A percentile compares a stretch with the other conserved stretches of the same genome.
These are phyloP conservation scores for Cutaneotrichosporon sp. DNA, from an alignment of 1,284 basidiomycete genomes.

Conservation along the genomic window DNA sequence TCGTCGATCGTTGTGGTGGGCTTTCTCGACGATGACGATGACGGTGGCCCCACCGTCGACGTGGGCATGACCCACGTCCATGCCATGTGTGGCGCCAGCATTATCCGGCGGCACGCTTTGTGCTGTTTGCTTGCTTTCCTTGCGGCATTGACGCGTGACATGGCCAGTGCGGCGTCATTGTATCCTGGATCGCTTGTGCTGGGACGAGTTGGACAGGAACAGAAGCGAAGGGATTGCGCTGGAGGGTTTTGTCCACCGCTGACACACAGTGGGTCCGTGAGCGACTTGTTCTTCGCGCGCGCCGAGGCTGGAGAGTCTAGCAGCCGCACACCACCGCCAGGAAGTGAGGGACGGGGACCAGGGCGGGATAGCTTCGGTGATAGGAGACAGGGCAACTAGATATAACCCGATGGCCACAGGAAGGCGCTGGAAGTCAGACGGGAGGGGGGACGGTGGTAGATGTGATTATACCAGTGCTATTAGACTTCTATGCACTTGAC, in stretches of 20 bases:
- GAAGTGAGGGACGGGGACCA: not conserved
- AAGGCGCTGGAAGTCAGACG: not conserved
- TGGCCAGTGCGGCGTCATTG: too few relatives aligned
- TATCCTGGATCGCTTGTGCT: not conserved
- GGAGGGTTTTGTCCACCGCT: not conserved
- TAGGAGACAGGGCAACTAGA: not conserved
- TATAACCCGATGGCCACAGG: not conserved
- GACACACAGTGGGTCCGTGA: constrained; percentile 30
- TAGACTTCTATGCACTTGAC: not conserved
- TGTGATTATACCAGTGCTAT: not conserved
- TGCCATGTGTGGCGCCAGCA: too few relatives aligned
- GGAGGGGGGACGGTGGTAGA: not conserved
- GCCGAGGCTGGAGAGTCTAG: constrained; percentile 17
- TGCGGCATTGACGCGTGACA: too few relatives aligned
- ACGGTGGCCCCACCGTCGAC: not conserved
- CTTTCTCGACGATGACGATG: not conserved
- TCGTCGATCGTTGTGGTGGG: too few relatives aligned
- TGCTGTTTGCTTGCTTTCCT: too few relatives aligned
- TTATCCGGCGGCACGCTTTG: too few relatives aligned
- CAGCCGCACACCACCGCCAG: not conserved
- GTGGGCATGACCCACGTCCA: too few relatives aligned
- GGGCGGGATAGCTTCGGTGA: not conserved
- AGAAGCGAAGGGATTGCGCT: not conserved
- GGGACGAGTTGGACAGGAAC: not conserved
- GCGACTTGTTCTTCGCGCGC: constrained; percentile 39